Evolutionary conservation across 495 filamentous ascomycete genomes (phyloP).

Genomic region (Neurospora cerealis): DNA sequence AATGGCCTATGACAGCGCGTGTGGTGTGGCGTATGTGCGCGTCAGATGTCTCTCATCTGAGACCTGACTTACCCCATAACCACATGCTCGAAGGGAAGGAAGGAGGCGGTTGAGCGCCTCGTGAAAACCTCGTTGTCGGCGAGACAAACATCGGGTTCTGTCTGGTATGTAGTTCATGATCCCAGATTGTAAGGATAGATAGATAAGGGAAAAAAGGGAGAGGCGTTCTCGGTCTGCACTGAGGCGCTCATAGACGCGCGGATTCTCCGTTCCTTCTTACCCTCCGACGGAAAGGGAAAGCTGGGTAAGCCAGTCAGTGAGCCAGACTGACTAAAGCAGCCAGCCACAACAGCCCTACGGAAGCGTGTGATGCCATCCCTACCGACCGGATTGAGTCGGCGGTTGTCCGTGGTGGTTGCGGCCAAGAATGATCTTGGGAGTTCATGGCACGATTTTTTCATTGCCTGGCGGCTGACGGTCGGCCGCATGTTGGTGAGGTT

Average conservation of each 20-base stretch:
- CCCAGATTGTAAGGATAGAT: not conserved
- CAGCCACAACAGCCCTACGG: not conserved
- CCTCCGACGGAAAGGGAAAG: not conserved
- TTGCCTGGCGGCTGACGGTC: not conserved
- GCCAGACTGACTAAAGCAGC: not conserved
- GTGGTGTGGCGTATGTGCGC: not conserved
- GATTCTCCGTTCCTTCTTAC: not conserved
- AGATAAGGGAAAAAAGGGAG: not conserved
- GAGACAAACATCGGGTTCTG: not conserved
- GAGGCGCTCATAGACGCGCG: not conserved
- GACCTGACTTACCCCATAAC: not conserved
- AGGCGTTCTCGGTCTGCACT: not conserved
- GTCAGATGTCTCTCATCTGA: not conserved
- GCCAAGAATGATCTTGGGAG: not conserved
- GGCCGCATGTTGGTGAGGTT: not conserved
- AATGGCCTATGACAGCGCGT: not conserved
- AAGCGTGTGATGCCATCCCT: not conserved
- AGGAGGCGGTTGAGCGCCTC: not conserved
- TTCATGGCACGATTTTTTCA: not conserved
- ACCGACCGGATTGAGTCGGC: not conserved
- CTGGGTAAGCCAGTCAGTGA: not conserved
- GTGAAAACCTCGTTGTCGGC: not conserved
- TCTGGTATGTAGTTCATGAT: not conserved
- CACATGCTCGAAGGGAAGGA: not conserved
- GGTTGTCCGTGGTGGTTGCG: not conserved